Evolutionary conservation across 176 grass and related monocot species (phyloP), one percentile per base, ranked within the genome.

Genomic region (Cenchrus fungigraminus): DNA sequence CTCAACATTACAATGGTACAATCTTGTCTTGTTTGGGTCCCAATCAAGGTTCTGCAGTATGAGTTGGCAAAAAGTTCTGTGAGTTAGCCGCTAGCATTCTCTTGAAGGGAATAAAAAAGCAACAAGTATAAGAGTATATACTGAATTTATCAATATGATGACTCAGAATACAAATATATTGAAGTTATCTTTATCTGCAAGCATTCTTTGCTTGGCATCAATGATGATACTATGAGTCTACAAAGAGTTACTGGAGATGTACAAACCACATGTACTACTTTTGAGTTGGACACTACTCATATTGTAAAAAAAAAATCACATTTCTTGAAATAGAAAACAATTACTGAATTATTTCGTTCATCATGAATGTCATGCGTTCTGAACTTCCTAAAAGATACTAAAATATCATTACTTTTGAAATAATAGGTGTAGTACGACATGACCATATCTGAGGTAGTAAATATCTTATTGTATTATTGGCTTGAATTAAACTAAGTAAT

Each of bases 1-100:
- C 86, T 91, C 92, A 20, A 97, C 79, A 83, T 66, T 85, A 79
- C 92, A 97, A 43, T 92, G 87, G 61, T 91, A 97, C 6, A 92
- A 68, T 76, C 81, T 82, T 69, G 88, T 77, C 76, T 73, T 91
- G 17, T 40, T 49, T 34, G 86, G 72, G 29, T 94, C 84, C 78
- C 80, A 94, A 86, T 94, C 86, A 74, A 91, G 68, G 80, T 79
- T 84, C 92, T 97, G 84, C 86, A 64, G 61, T 53, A 79, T 74
- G 45, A 88, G 50, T 22, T 68, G n/a, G 53, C 15, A 43, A 77
- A 76, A 44, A 78, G 55, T 69, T 65, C 42, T 34, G 50, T 87
- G 29, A 80, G 65, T 14, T 13, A 54, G 15, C 31, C 65, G 17
- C 5, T 76, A 84, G n/a, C 40, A 84, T 50, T 59, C 46, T n/a